phyloP scores from a whole-genome alignment of 2,329 filamentous ascomycete genomes.

The Claviceps arundinis region DNA sequence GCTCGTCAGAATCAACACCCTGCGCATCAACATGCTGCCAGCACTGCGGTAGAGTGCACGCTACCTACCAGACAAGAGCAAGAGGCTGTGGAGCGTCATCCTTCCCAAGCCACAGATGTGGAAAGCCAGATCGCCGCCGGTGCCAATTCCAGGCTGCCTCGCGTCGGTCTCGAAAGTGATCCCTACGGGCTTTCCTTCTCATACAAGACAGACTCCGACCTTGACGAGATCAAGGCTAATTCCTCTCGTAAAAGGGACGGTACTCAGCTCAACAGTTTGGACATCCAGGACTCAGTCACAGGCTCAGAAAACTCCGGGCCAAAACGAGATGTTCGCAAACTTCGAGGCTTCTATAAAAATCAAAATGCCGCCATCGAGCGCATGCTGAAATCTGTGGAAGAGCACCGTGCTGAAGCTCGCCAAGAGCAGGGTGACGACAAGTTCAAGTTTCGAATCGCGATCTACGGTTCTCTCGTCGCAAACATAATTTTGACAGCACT shows the following conservation, averaged over 20 bases:
- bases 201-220: conserved; percentile 65
- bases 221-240: conserved; percentile 68
- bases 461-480: conserved; percentile 58
- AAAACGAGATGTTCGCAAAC: conserved; percentile 32
- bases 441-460: conserved; percentile 55
- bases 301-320: conserved; percentile 7
- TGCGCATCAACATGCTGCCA: conserved; percentile 21
- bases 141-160: conserved; percentile 34
- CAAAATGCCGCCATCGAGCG: conserved; percentile 93
- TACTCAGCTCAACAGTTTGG: conserved; percentile 5
- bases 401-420: conserved; percentile 70
- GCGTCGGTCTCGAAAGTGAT: conserved; percentile 53
- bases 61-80: conserved; percentile 19
- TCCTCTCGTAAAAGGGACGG: conserved; percentile 60
- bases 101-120: conserved; percentile 28
- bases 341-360: conserved; percentile 73
- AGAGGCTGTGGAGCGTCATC: conserved; percentile 30
- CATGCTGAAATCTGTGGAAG: conserved; percentile 82
- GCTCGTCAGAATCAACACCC: conserved; percentile 6
- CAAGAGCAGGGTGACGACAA: conserved; percentile 73
- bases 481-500: conserved; percentile 68
- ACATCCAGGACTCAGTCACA: conserved; percentile 1
- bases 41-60: conserved; percentile 31
- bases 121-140: conserved; percentile 32
- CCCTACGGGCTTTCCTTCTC: conserved; percentile 67